Evolutionary conservation across 768 basidiomycete genomes (phyloP), one percentile per base, ranked within the genome.

Genomic region (Lanmaoa rubissima): DNA sequence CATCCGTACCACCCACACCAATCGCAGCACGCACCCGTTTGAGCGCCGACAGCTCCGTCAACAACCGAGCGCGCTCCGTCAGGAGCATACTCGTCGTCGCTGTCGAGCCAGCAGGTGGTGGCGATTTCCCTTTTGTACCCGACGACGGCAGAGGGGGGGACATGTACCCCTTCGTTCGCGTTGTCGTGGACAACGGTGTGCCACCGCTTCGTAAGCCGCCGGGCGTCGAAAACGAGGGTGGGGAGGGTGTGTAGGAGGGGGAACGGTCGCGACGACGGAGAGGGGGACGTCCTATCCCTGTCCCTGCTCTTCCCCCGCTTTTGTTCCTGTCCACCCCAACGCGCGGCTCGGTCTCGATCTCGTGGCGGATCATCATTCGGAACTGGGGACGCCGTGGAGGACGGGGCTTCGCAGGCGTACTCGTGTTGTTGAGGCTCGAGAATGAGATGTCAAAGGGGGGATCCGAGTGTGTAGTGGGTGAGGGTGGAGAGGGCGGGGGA

Each of bases 51-150:
- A 88, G 65, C 65, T 84, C 82, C 5, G 76, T 78, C 43, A 85
- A 67, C 24, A 88, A 65, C 39, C 76, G 71, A 0, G 85, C 83
- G 0, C 86, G 81, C 60, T 87, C 83, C 16, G 81, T 79, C 17
- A 87, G 57, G 8, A 88, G 74, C 13, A 79, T 73, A 17, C 80
- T 69, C 1, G 82, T 84, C 31, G 42, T 54, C 38, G 78, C 75
- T 17, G 78, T 69, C 39, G 73, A 72, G 7, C 78, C 75, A 7
- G 48, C 40, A 1, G 46, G 47, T 26, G 45, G 26, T 8, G 45
- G 39, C 0, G 41, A 42, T 41, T 14, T 51, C 1, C 48, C 45
- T 11, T 26, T 34, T 32, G 10, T 3, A 14, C 12, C 1, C 28
- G 48, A 49, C 28, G 48, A 49, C 24, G 2, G 34, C 5, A 36